phyloP scores from a whole-genome alignment of 352 stramenopile genomes.

The Plasmopara muralis region DNA sequence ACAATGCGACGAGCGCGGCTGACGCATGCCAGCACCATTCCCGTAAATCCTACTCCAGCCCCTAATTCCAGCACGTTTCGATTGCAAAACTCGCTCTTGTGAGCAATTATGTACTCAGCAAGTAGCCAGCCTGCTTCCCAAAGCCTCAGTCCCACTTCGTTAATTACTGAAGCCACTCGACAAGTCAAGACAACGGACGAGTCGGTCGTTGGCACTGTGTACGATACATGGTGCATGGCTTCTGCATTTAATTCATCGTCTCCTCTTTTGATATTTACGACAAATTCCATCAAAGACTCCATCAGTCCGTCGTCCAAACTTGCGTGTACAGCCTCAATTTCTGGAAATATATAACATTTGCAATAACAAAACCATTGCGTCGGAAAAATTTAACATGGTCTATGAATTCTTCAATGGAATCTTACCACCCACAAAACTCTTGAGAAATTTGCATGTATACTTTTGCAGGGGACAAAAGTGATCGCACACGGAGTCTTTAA shows the following conservation, averaged over 20 bases:
- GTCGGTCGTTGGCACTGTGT: slow-evolving; percentile 26
- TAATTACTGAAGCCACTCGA: slow-evolving; percentile 70
- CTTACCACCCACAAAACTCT: slow-evolving; percentile 54
- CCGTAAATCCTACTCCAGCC: slow-evolving; percentile 65
- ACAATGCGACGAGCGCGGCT: slow-evolving; percentile 33
- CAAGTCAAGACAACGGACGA: slow-evolving; percentile 45
- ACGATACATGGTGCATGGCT: slow-evolving; percentile 73
- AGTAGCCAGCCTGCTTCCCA: slow-evolving; percentile 78
- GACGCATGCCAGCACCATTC: slow-evolving; percentile 47
- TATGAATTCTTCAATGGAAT: background rate
- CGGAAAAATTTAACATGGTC: background rate
- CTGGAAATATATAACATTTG: slow-evolving; percentile 19
- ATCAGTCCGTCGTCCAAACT: slow-evolving; percentile 56
- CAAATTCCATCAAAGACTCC: slow-evolving; percentile 47
- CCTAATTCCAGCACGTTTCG: slow-evolving; percentile 65
- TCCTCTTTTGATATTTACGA: slow-evolving; percentile 27
- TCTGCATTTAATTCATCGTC: slow-evolving; percentile 37
- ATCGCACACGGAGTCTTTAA: slow-evolving; percentile 51
- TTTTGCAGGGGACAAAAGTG: slow-evolving; percentile 50
- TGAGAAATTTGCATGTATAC: slow-evolving; percentile 71
- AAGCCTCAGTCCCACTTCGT: slow-evolving; percentile 78
- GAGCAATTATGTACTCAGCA: slow-evolving; percentile 59
- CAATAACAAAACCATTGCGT: background rate
- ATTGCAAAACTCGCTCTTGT: slow-evolving; percentile 40
- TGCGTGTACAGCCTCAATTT: slow-evolving; percentile 36